Conservation (phyloP, 1,139 yeast genomes). For the Pichia sp. region DNA sequence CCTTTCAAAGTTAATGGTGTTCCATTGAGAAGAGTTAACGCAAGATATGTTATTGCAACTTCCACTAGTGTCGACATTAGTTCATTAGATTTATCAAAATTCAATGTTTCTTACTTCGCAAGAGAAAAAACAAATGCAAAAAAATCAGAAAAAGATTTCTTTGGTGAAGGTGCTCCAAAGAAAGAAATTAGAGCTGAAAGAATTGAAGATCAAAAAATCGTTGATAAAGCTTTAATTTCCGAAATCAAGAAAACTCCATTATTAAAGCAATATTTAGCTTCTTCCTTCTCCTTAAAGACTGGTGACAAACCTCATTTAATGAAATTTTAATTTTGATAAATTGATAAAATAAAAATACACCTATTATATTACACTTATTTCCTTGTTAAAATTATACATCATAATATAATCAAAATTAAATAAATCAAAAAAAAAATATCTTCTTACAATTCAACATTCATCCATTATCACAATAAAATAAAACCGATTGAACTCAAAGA, state of each 20-base stretch:
- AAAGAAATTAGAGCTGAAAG: conserved; percentile 90
- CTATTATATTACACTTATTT: too few species aligned
- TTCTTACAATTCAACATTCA: too few species aligned
- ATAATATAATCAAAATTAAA: too few species aligned
- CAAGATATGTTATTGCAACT: conserved; percentile 98
- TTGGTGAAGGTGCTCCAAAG: conserved; percentile 65
- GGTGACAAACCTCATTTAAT: conserved; percentile 99
- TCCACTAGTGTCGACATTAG: conserved; percentile 82
- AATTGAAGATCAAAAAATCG: conserved; percentile 94
- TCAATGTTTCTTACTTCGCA: conserved; percentile 93
- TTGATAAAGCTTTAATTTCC: conserved; percentile 88
- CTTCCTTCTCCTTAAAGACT: conserved; percentile 93
- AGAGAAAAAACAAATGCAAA: conserved; percentile 72
- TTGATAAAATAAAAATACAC: background rate
- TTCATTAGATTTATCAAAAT: conserved; percentile 82
- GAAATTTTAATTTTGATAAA: conserved; percentile 85
- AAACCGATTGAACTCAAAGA: background rate
- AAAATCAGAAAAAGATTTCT: conserved; percentile 92
- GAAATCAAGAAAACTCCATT: conserved; percentile 97
- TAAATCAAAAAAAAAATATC: too few species aligned
- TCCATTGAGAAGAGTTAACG: conserved; percentile 98
- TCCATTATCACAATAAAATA: background rate
- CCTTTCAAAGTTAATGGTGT: conserved; percentile 99
- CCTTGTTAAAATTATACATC: too few species aligned
- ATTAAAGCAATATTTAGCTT: conserved; percentile 94